Base-by-base conservation (phyloP, 345 rosid genomes). In the Alliaria petiolata region DNA sequence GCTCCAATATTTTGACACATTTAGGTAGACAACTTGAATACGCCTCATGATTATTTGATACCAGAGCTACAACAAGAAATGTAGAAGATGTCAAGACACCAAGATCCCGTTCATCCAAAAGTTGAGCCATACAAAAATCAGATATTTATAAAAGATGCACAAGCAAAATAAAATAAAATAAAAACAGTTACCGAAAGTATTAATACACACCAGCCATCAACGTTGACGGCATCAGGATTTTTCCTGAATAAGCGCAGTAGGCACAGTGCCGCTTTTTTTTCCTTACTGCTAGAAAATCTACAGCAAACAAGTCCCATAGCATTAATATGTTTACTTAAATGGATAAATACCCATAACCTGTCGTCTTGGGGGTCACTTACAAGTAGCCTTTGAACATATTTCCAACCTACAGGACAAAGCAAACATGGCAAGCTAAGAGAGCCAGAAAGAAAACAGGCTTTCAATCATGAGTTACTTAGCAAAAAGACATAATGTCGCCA, bases 101-200 rank as follows among this genome's bases (percentile, higher is more conserved):
- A 81, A 95, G 90, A 85, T 95, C 99, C 61, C 99, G 98, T 78
- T 95, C 99, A 84, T 95, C 99, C 76, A 95, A 82, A 81, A 95
- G 92, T 64, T 92, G 99, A 8, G 99, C 80, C 99, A 95, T 92
- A 35, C 92, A 49, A 44, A 16, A 62, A 72, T 44, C 69, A 46
- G 71, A 66, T n/a, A 59, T 8, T 63, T n/a, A 51, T 47, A 49
- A 82, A 56, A 65, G 59, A 44, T 42, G 40, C 17, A 62, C 5
- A 46, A 33, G 22, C 65, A 43, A 44, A 36, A 34, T 12, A 34
- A 52, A 55, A 73, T 15, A n/a, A n/a, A n/a, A n/a, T n/a, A n/a
- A n/a, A 65, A 58, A 9, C 51, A 35, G 15, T 26, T 45, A 22
- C 34, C 20, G 43, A 38, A 14, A 52, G 46, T 8, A 34, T 67